A percentile compares a stretch with the other conserved stretches of the same genome.
phyloP scores from a whole-genome alignment of 1,284 basidiomycete genomes.

The Macrocystidia cucumis region DNA sequence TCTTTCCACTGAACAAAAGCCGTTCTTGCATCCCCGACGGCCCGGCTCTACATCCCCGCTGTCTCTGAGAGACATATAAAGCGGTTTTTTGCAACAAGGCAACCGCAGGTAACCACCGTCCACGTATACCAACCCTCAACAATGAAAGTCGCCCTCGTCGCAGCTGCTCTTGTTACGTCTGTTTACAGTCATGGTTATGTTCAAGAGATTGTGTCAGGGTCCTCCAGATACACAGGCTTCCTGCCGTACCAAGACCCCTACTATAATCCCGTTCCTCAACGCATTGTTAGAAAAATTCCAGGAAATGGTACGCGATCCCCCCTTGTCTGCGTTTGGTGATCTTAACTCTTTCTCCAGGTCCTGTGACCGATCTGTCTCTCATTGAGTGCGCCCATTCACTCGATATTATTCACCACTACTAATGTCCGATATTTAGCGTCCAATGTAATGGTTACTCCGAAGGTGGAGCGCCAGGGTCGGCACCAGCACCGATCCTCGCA shows the following conservation, averaged over 20 bases:
- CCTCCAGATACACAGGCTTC: conserved; percentile 24
- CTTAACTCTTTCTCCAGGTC: conserved; percentile 15
- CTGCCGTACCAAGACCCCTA: conserved; percentile 30
- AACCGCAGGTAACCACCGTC: no score
- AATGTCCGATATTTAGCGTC: conserved; percentile 19
- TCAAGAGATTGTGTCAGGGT: conserved; percentile 22
- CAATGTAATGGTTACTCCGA: conserved; percentile 36
- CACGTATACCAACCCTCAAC: no score
- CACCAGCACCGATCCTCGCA: conserved; percentile 35
- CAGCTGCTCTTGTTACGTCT: conserved; percentile 6
- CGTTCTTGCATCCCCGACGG: no score
- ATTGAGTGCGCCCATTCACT: conserved; percentile 21
- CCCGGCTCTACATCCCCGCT: no score
- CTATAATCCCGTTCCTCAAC: conserved; percentile 27
- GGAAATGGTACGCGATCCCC: conserved; percentile 30
- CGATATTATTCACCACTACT: conserved; percentile 8
- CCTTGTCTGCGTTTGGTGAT: not conserved
- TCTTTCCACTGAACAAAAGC: no score
- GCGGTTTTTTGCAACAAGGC: no score
- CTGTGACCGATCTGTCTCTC: conserved; percentile 25
- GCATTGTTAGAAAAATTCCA: conserved; percentile 39
- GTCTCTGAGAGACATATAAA: no score
- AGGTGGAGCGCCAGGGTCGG: conserved; percentile 25
- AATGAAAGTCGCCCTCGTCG: conserved; percentile 7
- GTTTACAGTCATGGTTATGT: conserved; percentile 25